phyloP scores from a whole-genome alignment of 768 basidiomycete species.

The Leccinum subtestaceum region DNA sequence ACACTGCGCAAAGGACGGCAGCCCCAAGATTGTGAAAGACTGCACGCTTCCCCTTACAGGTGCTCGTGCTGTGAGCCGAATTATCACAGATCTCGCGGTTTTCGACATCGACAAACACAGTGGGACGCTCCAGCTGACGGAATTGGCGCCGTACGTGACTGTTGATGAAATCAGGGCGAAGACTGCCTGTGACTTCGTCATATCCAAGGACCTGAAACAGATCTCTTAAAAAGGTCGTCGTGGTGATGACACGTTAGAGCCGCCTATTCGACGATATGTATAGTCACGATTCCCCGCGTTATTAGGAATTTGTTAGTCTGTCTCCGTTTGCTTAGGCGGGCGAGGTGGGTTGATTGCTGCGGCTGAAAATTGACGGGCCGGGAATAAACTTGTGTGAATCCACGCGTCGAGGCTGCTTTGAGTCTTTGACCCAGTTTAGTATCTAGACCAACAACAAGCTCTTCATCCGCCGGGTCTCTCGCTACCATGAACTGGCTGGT shows the following conservation, averaged over 20 bases:
- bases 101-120: slow-evolving; percentile 78
- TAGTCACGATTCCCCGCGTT: not conserved
- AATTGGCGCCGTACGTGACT: slow-evolving; percentile 74
- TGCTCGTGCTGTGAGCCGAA: slow-evolving; percentile 78
- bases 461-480: slow-evolving; percentile 3
- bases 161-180: slow-evolving; percentile 79
- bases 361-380: slow-evolving; percentile 13
- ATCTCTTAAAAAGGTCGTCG: slow-evolving; percentile 4
- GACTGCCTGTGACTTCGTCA: slow-evolving; percentile 76
- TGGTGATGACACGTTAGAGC: not conserved
- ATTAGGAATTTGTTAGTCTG: not conserved
- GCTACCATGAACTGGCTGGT: slow-evolving; percentile 68
- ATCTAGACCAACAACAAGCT: slow-evolving; percentile 5
- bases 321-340: not conserved
- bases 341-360: slow-evolving; percentile 12
- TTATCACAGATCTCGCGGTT: slow-evolving; percentile 87
- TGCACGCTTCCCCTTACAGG: slow-evolving; percentile 86
- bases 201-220: slow-evolving; percentile 48
- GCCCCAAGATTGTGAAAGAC: slow-evolving; percentile 77
- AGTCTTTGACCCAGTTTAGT: slow-evolving; percentile 10
- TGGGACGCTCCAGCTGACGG: slow-evolving; percentile 68
- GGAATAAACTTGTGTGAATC: not conserved
- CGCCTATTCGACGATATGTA: not conserved
- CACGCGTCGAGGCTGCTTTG: slow-evolving; percentile 1
- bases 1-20: slow-evolving; percentile 84